These are phyloP conservation scores for Stephanodiscus minutulus DNA, from an alignment of 108 stramenopile genomes.

Conservation along the genomic window DNA sequence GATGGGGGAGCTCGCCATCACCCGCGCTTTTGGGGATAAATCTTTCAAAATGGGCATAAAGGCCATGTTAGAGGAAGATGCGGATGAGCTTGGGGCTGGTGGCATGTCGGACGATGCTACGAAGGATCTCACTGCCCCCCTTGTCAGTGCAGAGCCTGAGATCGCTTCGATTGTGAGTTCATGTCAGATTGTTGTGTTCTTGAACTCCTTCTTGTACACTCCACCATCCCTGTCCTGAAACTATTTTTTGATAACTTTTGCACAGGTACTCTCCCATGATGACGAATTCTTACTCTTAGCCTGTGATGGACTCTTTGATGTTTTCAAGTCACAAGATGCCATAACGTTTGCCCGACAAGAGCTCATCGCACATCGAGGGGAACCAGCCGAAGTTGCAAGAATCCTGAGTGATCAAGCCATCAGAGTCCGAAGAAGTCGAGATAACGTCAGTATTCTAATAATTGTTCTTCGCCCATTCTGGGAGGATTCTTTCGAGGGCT, in stretches of 20 bases:
- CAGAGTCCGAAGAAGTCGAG: constrained; percentile 89
- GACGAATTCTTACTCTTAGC: constrained; percentile 96
- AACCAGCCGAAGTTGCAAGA: constrained; percentile 89
- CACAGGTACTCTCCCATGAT: constrained; percentile 80
- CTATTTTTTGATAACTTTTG: constrained; percentile 8
- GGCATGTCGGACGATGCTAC: constrained; percentile 74
- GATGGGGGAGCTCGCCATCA: constrained; percentile 98
- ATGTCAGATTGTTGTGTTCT: constrained; percentile 1
- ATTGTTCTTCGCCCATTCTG: constrained; percentile 90
- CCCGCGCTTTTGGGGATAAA: constrained; percentile 96
- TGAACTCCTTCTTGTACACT: neutral
- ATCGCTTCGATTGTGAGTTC: constrained; percentile 89
- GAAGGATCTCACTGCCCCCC: constrained; percentile 85
- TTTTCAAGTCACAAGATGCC: constrained; percentile 94
- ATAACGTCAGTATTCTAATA: constrained; percentile 93
- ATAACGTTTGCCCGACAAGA: constrained; percentile 88
- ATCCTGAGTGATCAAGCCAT: constrained; percentile 92
- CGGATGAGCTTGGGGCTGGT: constrained; percentile 73
- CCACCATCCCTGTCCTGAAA: neutral
- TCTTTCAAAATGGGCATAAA: constrained; percentile 97
- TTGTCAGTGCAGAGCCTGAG: constrained; percentile 91
- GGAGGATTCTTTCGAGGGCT: constrained; percentile 53
- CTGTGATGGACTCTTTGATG: constrained; percentile 98
- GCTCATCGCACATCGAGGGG: constrained; percentile 86
- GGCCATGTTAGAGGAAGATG: constrained; percentile 88